Percentiles rank a stretch among this genome's conserved stretches.
These are phyloP conservation scores for Amanita rubescens DNA, from an alignment of 768 basidiomycete genomes.

Conservation along the genomic window DNA sequence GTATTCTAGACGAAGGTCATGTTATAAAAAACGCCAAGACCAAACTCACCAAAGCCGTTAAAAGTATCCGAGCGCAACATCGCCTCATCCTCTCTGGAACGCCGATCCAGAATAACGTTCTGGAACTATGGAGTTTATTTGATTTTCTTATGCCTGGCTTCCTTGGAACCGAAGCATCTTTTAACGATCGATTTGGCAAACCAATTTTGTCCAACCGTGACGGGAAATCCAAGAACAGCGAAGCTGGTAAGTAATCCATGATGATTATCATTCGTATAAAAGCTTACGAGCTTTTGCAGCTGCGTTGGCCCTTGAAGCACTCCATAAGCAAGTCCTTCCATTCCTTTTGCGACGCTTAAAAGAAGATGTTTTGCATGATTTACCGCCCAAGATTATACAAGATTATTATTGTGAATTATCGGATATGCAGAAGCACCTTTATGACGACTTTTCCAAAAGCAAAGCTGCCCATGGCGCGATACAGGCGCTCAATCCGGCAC, in stretches of 20 bases:
- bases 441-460: conserved; percentile 88
- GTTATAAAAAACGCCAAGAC: conserved; percentile 99
- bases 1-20: conserved; percentile 96
- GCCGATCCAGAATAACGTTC: conserved; percentile 97
- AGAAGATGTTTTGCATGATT: conserved; percentile 91
- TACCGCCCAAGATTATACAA: conserved; percentile 99
- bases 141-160: conserved; percentile 99
- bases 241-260: conserved; percentile 66
- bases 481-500: conserved; percentile 23
- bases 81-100: conserved; percentile 94
- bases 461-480: conserved; percentile 68
- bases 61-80: conserved; percentile 83
- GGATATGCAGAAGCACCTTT: conserved; percentile 86
- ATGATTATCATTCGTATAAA: background rate
- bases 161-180: conserved; percentile 88
- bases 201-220: conserved; percentile 94
- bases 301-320: conserved; percentile 85
- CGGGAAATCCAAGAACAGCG: conserved; percentile 88
- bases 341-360: conserved; percentile 95
- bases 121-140: conserved; percentile 97
- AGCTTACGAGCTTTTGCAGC: conserved; percentile 38
- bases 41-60: conserved; percentile 94
- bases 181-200: conserved; percentile 94
- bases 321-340: conserved; percentile 99
- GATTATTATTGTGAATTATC: conserved; percentile 99